These are phyloP conservation scores for Sequoiadendron giganteum DNA, from an alignment of 75 land plant genomes.

Conservation along the genomic window DNA sequence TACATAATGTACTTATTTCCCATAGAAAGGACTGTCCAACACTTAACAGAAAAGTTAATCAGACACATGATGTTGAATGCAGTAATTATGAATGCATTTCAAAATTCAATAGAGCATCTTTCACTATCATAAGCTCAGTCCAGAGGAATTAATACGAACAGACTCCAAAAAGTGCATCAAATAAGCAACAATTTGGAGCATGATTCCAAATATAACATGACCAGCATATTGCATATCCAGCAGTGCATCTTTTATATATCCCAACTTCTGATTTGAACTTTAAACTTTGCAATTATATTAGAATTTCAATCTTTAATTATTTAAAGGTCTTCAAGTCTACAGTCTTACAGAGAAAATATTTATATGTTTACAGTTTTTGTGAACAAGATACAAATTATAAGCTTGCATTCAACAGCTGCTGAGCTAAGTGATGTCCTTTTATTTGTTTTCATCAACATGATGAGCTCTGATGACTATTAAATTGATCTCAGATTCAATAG, in stretches of 20 bases:
- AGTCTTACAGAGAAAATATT: background rate
- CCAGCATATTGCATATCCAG: background rate
- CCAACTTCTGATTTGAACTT: background rate
- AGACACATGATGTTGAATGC: background rate
- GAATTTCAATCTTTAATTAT: background rate
- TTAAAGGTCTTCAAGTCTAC: background rate
- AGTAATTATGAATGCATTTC: background rate
- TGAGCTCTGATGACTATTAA: background rate
- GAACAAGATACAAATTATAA: background rate
- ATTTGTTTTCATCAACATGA: background rate
- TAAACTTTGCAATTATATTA: background rate
- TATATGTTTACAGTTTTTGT: background rate
- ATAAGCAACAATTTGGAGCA: background rate
- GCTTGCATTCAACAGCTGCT: background rate
- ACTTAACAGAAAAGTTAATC: background rate
- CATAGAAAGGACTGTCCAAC: background rate
- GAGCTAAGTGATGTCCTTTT: background rate
- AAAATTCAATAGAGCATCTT: background rate
- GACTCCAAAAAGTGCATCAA: background rate
- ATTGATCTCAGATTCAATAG: background rate
- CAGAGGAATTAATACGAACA: background rate
- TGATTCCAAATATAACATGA: background rate
- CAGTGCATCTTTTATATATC: background rate
- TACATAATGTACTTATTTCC: background rate
- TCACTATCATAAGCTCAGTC: background rate